Evolutionary conservation across 2,329 filamentous ascomycete species (phyloP).

Genomic region (Rhexocercosporidium sp.): DNA sequence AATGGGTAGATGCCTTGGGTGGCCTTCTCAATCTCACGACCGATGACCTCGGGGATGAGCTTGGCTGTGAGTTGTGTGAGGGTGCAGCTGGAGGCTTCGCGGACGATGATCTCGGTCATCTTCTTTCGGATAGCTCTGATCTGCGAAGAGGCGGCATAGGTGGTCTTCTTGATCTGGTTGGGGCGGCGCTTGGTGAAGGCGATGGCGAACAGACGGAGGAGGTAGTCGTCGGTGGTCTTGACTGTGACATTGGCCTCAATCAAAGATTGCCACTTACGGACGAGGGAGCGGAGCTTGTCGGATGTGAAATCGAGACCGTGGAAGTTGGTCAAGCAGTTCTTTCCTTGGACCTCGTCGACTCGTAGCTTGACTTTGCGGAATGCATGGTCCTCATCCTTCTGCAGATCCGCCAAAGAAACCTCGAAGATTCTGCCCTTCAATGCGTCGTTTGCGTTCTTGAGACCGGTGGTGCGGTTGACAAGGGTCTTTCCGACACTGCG

Average conservation of each 20-base stretch:
- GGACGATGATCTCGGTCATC: slow-evolving; percentile 99
- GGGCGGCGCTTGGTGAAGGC: slow-evolving; percentile 99
- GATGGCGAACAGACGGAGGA: slow-evolving; percentile 97
- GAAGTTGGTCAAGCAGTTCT: slow-evolving; percentile 99
- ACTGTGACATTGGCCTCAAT: slow-evolving; percentile 99
- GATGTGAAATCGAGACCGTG: slow-evolving; percentile 99
- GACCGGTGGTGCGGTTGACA: slow-evolving; percentile 98
- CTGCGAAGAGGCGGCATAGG: slow-evolving; percentile 95
- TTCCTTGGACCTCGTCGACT: slow-evolving; percentile 98
- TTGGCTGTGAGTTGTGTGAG: slow-evolving; percentile 96
- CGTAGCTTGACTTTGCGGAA: slow-evolving; percentile 99
- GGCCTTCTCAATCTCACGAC: slow-evolving; percentile 99
- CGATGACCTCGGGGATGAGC: slow-evolving; percentile 99
- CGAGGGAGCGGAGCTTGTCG: slow-evolving; percentile 98
- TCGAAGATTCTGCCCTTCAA: slow-evolving; percentile 99
- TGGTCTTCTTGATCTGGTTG: slow-evolving; percentile 99
- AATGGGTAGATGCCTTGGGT: slow-evolving; percentile 99
- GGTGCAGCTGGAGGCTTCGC: slow-evolving; percentile 93
- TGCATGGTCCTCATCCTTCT: slow-evolving; percentile 99
- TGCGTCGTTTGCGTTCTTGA: slow-evolving; percentile 99
- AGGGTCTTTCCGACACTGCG: slow-evolving; percentile 98
- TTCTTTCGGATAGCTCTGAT: slow-evolving; percentile 98
- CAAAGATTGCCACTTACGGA: slow-evolving; percentile 99
- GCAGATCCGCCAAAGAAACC: slow-evolving; percentile 97
- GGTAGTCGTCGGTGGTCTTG: slow-evolving; percentile 99